phyloP scores from a whole-genome alignment of 352 stramenopile genomes.

The Achlya hypogyna region DNA sequence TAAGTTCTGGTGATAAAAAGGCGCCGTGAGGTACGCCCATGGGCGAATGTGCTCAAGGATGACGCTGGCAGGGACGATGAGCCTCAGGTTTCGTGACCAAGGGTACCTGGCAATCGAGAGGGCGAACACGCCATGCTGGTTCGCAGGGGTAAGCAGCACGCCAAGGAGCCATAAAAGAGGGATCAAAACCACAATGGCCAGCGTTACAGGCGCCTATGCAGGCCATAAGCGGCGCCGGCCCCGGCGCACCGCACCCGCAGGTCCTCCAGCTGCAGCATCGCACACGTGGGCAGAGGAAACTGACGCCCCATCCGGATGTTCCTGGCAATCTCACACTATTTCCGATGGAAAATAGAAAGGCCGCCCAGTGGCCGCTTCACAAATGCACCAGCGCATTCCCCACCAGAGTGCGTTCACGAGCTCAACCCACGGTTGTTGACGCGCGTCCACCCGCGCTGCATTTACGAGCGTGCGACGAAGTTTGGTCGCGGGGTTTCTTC shows the following conservation, averaged over 20 bases:
- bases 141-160: conserved; percentile 54
- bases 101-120: conserved; percentile 65
- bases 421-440: too few relatives aligned
- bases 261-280: background rate
- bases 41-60: conserved; percentile 79
- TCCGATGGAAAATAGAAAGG: too few relatives aligned
- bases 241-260: background rate
- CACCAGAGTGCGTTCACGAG: too few relatives aligned
- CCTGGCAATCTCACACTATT: too few relatives aligned
- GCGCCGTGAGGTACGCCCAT: conserved; percentile 77
- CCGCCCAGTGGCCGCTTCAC: too few relatives aligned
- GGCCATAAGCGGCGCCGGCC: conserved; percentile 14
- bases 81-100: background rate
- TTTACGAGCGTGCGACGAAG: too few relatives aligned
- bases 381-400: too few relatives aligned
- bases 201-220: conserved; percentile 56
- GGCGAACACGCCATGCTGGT: conserved; percentile 62
- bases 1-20: conserved; percentile 77
- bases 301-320: conserved; percentile 1
- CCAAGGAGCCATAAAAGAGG: conserved; percentile 63
- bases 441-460: too few relatives aligned
- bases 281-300: background rate
- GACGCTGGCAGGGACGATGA: conserved; percentile 29
- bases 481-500: too few relatives aligned
- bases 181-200: conserved; percentile 50